These are phyloP conservation scores for Suhomyces canberraensis DNA, from an alignment of 805 yeast genomes.

Conservation along the genomic window DNA sequence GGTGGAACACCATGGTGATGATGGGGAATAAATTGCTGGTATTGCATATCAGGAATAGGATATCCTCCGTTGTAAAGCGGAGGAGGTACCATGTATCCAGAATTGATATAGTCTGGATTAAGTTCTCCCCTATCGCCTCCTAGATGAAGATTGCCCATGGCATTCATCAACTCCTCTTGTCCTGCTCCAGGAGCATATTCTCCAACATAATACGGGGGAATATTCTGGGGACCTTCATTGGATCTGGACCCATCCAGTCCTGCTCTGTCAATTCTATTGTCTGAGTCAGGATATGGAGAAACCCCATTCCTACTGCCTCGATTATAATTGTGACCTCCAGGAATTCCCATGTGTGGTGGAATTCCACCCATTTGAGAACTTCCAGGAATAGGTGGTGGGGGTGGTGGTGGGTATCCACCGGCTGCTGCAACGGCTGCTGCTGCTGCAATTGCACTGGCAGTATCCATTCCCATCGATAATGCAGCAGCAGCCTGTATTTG, in stretches of 20 bases:
- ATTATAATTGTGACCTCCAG: constrained; percentile 1
- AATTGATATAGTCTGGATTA: constrained; percentile 8
- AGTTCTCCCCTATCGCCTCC: constrained; percentile 7
- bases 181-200: constrained; percentile 2
- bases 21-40: constrained; percentile 14
- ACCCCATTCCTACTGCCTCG: background rate
- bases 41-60: constrained; percentile 14
- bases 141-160: constrained; percentile 12
- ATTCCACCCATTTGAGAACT: constrained; percentile 2
- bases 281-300: background rate
- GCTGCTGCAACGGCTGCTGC: constrained; percentile 24
- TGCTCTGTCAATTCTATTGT: constrained; percentile 1
- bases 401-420: constrained; percentile 12
- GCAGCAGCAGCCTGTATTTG: constrained; percentile 39
- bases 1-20: constrained; percentile 5
- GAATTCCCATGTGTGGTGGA: constrained; percentile 7
- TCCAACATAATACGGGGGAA: background rate
- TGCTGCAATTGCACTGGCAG: constrained; percentile 29
- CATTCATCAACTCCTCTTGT: constrained; percentile 11
- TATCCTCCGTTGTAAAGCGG: constrained; percentile 12
- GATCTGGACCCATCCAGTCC: background rate
- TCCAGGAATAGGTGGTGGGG: constrained; percentile 1
- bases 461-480: constrained; percentile 36
- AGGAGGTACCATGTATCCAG: constrained; percentile 14
- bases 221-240: background rate